These are phyloP conservation scores for Candida mesenterica DNA, from an alignment of 1,139 yeast genomes.

Conservation along the genomic window DNA sequence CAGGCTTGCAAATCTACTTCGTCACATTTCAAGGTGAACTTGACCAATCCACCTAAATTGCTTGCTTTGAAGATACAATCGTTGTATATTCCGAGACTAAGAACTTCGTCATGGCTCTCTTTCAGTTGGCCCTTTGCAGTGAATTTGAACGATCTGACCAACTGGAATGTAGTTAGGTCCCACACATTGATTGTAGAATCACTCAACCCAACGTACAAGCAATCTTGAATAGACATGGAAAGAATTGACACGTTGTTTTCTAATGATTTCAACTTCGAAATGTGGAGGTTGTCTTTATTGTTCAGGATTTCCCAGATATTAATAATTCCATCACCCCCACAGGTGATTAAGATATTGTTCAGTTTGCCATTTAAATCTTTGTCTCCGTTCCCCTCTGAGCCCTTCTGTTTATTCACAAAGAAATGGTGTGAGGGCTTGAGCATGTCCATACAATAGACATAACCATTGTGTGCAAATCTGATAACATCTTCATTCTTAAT, in stretches of 20 bases:
- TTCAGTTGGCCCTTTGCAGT: slow-evolving; percentile 15
- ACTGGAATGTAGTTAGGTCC: slow-evolving; percentile 79
- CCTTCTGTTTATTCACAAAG: slow-evolving; percentile 3
- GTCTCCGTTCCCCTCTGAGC: no score
- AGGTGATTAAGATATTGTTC: slow-evolving; percentile 37
- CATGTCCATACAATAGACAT: slow-evolving; percentile 68
- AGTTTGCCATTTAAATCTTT: no score
- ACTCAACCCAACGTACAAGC: slow-evolving; percentile 74
- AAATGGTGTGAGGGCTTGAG: slow-evolving; percentile 14
- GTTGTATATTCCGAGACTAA: slow-evolving; percentile 45
- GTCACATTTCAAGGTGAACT: slow-evolving; percentile 42
- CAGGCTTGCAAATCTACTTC: slow-evolving; percentile 8
- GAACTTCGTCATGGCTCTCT: slow-evolving; percentile 27
- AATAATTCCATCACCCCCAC: slow-evolving; percentile 89
- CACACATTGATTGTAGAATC: slow-evolving; percentile 74
- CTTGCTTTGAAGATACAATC: slow-evolving; percentile 58
- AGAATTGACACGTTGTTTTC: slow-evolving; percentile 70
- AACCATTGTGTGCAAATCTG: slow-evolving; percentile 88
- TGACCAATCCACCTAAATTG: slow-evolving; percentile 51
- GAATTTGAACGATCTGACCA: slow-evolving; percentile 57
- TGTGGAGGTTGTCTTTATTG: slow-evolving; percentile 7
- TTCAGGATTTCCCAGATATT: slow-evolving; percentile 62
- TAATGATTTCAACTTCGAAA: slow-evolving; percentile 38
- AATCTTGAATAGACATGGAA: slow-evolving; percentile 61
- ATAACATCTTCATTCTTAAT: slow-evolving; percentile 64